Evolutionary conservation across 805 yeast species (phyloP), one percentile per base, ranked within the genome.

Genomic region (Candida incommunis): DNA sequence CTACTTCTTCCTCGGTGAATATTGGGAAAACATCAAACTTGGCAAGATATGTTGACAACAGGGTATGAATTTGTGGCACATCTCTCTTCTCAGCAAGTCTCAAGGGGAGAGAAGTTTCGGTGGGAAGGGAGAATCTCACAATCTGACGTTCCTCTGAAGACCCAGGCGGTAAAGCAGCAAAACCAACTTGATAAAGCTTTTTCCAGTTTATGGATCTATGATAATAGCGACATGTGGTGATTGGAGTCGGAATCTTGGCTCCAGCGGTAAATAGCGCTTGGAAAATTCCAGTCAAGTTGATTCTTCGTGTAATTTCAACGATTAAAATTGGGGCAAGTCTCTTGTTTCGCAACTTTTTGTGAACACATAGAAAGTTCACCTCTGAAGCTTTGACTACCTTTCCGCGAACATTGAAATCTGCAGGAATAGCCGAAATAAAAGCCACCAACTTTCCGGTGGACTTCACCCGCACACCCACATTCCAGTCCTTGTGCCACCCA

Each of bases 221-320:
- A 37, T 83, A 82, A 62, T 92, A 92, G 49, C 96, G 74, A 60
- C 94, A 80, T 2, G 85, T 78, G 11, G 94, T 69, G 3, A 90
- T 75, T 0, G 98, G 98, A n/a, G 88, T 78, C 21, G 98, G 98
- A 46, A 92, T 69, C 2, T 86, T 80, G 2, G 80, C 77, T 9
- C 97, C 98, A 0, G 90, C 95, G 7, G 98, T 90, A 64, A 85
- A 86, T 48, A 92, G 71, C 0, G 97, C 98, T 62, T 88, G 96
- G 95, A 96, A 92, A 48, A 88, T 82, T 48, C 83, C 76, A 40
- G 72, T 70, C 50, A 75, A 72, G 64, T 92, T 90, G 51, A 92
- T 92, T 53, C 97, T 73, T 59, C 98, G 74, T 3, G 97, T 92
- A 52, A 92, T 82, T 63, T 92, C 98, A 57, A 83, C 83, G 62